phyloP scores from a whole-genome alignment of 495 filamentous ascomycete species.

The Cercophora scortea region DNA sequence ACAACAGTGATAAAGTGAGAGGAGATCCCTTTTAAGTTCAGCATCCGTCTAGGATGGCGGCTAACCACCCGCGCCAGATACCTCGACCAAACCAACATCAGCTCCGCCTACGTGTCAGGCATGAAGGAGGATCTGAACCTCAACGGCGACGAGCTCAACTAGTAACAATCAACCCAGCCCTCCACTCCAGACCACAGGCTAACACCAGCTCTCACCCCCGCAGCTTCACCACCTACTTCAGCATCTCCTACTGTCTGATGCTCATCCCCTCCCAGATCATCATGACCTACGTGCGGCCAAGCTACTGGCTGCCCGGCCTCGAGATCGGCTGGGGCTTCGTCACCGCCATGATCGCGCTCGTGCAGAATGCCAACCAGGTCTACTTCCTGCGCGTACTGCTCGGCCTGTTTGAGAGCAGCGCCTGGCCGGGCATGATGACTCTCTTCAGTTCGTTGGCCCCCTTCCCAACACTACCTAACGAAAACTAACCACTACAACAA shows the following conservation, averaged over 20 bases:
- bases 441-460: constrained; percentile 21
- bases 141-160: constrained; percentile 32
- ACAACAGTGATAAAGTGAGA: constrained; percentile 25
- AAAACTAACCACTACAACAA: background rate
- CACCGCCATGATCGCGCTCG: constrained; percentile 25
- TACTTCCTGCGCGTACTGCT: constrained; percentile 42
- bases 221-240: constrained; percentile 47
- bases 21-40: too few relatives aligned
- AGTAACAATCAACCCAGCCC: constrained; percentile 7
- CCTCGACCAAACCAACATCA: constrained; percentile 35
- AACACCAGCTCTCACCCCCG: background rate
- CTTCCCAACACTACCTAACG: background rate
- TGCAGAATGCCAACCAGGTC: constrained; percentile 21
- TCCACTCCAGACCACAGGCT: background rate
- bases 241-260: constrained; percentile 37
- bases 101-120: constrained; percentile 34
- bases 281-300: constrained; percentile 34
- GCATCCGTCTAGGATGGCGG: too few relatives aligned
- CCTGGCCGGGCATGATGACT: constrained; percentile 34
- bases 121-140: constrained; percentile 37
- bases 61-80: constrained; percentile 2
- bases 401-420: constrained; percentile 43
- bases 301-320: constrained; percentile 32
- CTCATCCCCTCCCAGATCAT: constrained; percentile 46
- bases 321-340: constrained; percentile 37